Conservation (phyloP, 2,329 filamentous ascomycete species). For the Cladosporium oxysporum region DNA sequence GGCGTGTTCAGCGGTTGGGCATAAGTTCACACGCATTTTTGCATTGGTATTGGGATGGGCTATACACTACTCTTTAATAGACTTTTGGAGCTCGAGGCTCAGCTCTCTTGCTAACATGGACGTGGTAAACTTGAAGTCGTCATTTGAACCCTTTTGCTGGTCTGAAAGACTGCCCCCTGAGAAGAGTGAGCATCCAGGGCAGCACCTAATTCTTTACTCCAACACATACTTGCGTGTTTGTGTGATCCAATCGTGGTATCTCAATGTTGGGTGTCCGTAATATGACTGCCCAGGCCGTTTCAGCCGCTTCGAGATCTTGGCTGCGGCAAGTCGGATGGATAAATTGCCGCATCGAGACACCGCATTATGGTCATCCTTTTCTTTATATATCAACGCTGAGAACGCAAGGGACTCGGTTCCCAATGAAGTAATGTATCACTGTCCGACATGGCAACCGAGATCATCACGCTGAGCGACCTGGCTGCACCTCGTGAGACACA, state of each 20-base stretch:
- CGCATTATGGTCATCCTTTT: neutral
- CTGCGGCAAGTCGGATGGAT: neutral
- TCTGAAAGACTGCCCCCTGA: neutral
- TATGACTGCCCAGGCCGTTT: neutral
- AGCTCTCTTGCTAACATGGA: neutral
- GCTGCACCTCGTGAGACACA: neutral
- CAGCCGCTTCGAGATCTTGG: neutral
- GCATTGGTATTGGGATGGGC: neutral
- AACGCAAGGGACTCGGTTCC: neutral
- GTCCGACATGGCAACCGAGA: constrained; percentile 11
- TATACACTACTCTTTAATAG: constrained; percentile 8
- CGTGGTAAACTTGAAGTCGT: neutral
- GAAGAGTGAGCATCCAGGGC: neutral
- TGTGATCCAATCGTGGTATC: neutral
- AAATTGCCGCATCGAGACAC: neutral
- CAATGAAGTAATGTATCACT: neutral
- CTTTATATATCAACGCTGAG: neutral
- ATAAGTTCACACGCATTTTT: neutral
- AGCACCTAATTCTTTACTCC: neutral
- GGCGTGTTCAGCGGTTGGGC: constrained; percentile 3
- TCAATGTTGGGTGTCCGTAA: neutral
- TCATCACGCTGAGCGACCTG: neutral
- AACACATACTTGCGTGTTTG: neutral
- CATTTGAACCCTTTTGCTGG: neutral
- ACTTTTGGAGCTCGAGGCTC: neutral